Base-by-base conservation (phyloP, 768 basidiomycete genomes). In the Gelatoporia subvermispora region DNA sequence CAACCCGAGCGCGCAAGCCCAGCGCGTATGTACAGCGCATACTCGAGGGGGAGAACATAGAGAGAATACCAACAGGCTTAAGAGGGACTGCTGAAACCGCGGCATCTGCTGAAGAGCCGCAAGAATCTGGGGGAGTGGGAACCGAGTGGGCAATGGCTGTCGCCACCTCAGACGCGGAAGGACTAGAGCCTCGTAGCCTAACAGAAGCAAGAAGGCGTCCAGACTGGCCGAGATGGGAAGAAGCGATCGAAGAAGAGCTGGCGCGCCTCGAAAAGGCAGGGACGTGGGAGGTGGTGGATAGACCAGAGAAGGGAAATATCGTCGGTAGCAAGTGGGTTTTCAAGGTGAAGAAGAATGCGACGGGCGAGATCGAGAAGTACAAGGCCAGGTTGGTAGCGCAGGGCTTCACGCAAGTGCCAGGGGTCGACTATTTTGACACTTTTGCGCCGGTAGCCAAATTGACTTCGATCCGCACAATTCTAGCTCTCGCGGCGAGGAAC, bases 321-420 rank as follows among this genome's bases (percentile, higher is more conserved):
- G 51, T 71, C 31, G 62, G 61, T 10, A 51, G 48, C 34, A 53
- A 56, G 7, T 72, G 67, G 63, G 70, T 73, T 10, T 68, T 65
- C 50, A 51, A 45, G 24, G 38, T 55, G 3, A 74, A 74, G 55
- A 25, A 48, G 7, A 59, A 70, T 36, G 51, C 55, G 1, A 39
- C 54, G 3, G 67, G 68, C 4, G 39, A 47, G 0, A 54, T 68
- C 39, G 43, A 43, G 4, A 50, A 58, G 15, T 62, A 51, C 47
- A 59, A 57, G 47, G 60, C 58, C 1, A 48, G 63, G 21, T 45
- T 67, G 8, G 59, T 63, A 24, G 64, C 68, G 1, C 56, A 60
- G 20, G 69, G 71, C 0, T 68, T 57, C 54, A 43, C 59, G 0
- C 70, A 71, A 43, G 49, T 64, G 2, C 47, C 39, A 2, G 61